Base-by-base conservation (phyloP, 192 early-diverging fungal species). In the Funneliformis geosporum region DNA sequence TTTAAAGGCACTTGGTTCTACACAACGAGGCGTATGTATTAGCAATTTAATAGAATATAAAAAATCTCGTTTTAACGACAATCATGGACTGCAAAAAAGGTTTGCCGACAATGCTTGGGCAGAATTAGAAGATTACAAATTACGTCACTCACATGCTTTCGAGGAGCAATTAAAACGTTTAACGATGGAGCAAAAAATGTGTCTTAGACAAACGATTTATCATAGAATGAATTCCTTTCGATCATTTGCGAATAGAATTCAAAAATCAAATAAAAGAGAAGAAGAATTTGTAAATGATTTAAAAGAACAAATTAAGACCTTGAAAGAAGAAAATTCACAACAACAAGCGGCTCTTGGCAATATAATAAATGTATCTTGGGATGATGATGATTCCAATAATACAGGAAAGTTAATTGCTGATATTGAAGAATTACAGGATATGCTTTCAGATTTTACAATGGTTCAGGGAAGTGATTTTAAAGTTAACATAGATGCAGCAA, bases 351-450 rank as follows among this genome's bases (percentile, higher is more conserved):
- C 75, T 4, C 38, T 43, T 40, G 55, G 60, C 8, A 64, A 76
- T 27, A 0, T 43, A 10, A 64, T 39, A 6, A 42, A 60, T 43
- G n/a, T 65, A 28, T 18, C 40, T 25, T 65, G 28, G 33, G 42
- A 42, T 44, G 75, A 76, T 40, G 75, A 76, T 21, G 60, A 60
- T 64, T 60, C 75, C 21, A 39, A 76, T 23, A 76, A 65, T 40
- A 9, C 33, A 21, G 6, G 8, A 23, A 39, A n/a, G 9, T 62
- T 76, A 27, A 23, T 11, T 4, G 5, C 21, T 18, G 74, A 60
- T 62, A 40, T 76, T 62, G 40, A n/a, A 5, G n/a, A 75, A 11
- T 76, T 76, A 14, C 59, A 62, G 38, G 7, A 21, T 18, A 33
- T 61, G 11, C 50, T 62, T 4, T 14, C 18, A n/a, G 60, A 75